Base-by-base conservation (phyloP, 257 asterid genomes). In the Solanum lignicaule region DNA sequence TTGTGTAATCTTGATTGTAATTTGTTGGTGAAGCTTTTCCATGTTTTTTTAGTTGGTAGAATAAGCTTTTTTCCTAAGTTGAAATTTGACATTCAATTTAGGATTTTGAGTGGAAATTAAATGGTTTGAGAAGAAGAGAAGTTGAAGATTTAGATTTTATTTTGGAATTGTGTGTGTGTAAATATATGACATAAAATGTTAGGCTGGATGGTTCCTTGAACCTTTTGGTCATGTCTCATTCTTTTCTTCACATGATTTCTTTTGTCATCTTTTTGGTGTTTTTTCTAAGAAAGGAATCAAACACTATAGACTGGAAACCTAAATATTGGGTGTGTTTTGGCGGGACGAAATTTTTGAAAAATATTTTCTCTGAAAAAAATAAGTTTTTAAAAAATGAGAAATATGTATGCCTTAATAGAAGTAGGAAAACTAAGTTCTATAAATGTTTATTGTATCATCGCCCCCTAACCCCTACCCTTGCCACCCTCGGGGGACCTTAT, bases 11-110 rank as follows among this genome's bases (percentile, higher is more conserved):
- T 92, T 4, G 91, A 86, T 88, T 84, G 89, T 71, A 90, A 85
- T 52, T 83, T 87, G 89, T 52, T 76, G 38, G 87, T 84, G 83
- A 90, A 89, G 89, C 87, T 90, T 81, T 88, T 91, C 91, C 91
- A 91, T 71, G 90, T 90, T 16, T 87, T 91, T 88, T 66, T 92
- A 83, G 91, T 86, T 83, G 92, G 92, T 25, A 68, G 29, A 88
- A 31, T 69, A 69, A 91, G 89, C 66, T 90, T 94, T 66, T 71
- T 86, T 31, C 89, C 71, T 41, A 88, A 78, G 38, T 90, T 88
- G 93, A 90, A 90, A 31, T 21, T 81, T 90, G 93, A 90, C 92
- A 90, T 92, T 85, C 89, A 91, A 83, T 71, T 10, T 41, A 29
- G 18, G 7, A 23, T 38, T 55, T 18, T 41, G 58, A 43, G 25